phyloP scores from a whole-genome alignment of 176 grass and related monocot genomes.

The Aegilops sharonensis region DNA sequence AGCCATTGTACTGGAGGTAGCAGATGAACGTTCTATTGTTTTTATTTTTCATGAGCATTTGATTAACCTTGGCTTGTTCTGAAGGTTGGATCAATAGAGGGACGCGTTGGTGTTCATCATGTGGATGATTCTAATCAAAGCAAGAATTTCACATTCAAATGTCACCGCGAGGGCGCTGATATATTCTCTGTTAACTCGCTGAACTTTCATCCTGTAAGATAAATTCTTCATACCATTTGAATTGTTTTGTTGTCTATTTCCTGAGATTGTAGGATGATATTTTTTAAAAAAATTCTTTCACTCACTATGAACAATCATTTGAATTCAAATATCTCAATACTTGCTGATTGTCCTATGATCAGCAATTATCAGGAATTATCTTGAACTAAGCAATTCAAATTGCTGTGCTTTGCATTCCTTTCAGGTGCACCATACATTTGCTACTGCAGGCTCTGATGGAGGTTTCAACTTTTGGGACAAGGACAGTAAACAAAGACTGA shows the following conservation, averaged over 20 bases:
- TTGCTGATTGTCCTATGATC: neutral
- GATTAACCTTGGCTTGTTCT: constrained; percentile 27
- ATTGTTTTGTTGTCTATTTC: constrained; percentile 22
- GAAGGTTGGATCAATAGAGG: constrained; percentile 93
- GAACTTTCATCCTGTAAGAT: constrained; percentile 91
- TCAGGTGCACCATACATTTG: constrained; percentile 79
- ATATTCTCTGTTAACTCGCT: constrained; percentile 90
- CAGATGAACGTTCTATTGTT: neutral
- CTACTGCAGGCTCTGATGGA: constrained; percentile 81
- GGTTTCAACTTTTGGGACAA: constrained; percentile 89
- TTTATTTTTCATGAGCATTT: neutral
- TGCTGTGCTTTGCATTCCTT: constrained; percentile 25
- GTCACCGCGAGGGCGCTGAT: constrained; percentile 69
- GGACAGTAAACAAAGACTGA: constrained; percentile 91
- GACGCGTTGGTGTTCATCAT: constrained; percentile 92
- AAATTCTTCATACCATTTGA: neutral
- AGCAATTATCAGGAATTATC: neutral
- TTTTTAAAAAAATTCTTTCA: neutral
- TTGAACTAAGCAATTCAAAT: constrained; percentile 19
- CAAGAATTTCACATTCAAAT: constrained; percentile 97
- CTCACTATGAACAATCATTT: neutral
- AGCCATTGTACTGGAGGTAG: neutral
- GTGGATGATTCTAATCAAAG: constrained; percentile 82
- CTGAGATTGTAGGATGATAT: neutral
- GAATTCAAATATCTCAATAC: neutral